These are phyloP conservation scores for Chlamydomonas eustigma DNA, from an alignment of 139 green algal species.

Conservation along the genomic window DNA sequence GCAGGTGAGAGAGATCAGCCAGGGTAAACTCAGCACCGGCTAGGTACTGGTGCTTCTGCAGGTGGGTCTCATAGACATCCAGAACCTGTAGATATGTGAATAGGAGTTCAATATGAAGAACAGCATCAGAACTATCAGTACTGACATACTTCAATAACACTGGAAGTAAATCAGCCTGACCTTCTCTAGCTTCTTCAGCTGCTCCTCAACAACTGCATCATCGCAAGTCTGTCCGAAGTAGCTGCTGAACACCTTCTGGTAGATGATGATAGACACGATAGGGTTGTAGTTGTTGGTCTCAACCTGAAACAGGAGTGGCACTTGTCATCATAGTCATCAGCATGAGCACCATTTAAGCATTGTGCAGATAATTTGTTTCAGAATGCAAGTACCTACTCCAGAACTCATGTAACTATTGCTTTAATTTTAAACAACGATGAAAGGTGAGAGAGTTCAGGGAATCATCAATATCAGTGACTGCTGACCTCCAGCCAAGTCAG, in stretches of 20 bases:
- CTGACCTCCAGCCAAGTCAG: slow-evolving; percentile 1
- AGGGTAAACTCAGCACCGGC: slow-evolving; percentile 3
- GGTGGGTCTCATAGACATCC: neutral
- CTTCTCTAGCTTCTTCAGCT: slow-evolving; percentile 6
- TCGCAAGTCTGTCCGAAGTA: neutral
- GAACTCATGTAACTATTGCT: too few relatives aligned
- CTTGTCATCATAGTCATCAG: too few relatives aligned
- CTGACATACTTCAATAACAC: neutral
- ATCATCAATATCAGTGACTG: too few relatives aligned
- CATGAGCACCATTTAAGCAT: too few relatives aligned
- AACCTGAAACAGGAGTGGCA: too few relatives aligned
- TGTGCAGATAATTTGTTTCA: too few relatives aligned
- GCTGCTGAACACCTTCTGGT: slow-evolving; percentile 1
- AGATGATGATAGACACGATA: neutral
- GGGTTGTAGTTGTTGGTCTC: slow-evolving; percentile 4
- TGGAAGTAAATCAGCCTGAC: neutral
- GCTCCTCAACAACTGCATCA: neutral
- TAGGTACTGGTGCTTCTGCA: neutral
- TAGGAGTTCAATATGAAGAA: neutral
- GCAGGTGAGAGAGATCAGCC: slow-evolving; percentile 4
- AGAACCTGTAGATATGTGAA: neutral
- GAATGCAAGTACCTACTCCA: too few relatives aligned
- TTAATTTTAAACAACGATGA: too few relatives aligned
- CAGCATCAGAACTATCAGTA: neutral
- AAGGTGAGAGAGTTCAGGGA: too few relatives aligned